Evolutionary conservation across 345 rosid species (phyloP), one percentile per base, ranked within the genome.

Genomic region (Acer yangbiense): DNA sequence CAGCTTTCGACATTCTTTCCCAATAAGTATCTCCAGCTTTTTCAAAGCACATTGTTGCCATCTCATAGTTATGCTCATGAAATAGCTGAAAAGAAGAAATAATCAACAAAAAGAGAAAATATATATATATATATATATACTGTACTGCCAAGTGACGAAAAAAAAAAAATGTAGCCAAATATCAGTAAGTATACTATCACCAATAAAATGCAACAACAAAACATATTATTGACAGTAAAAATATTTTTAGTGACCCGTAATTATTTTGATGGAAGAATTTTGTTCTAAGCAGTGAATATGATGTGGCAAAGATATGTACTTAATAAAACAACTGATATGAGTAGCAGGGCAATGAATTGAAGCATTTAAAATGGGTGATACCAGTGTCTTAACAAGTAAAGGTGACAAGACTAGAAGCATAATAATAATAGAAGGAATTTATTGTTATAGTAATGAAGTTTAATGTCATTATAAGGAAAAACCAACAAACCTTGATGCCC

Each of bases 1-100:
- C 20, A 27, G 90, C 91, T 72, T 86, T 85, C 14, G 90, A 84
- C 10, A 79, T 46, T 70, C 69, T 85, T 76, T 83, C 89, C 70
- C 90, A 84, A 6, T 80, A 69, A 2, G 23, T 57, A 67, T 83
- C 86, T 21, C 81, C 80, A 7, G 63, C 57, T 71, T 14, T 78
- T 54, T 50, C 72, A 68, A 88, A 86, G 4, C 17, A 29, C 66
- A 69, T 68, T 25, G 84, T 79, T 27, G 90, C 89, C 89, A 83
- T 86, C 67, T 76, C 83, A 76, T 79, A 89, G 60, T 85, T 86
- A 14, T 68, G 64, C 68, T 82, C 85, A 6, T 35, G 70, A 48
- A 85, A 83, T 29, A 89, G 86, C 91, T 89, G 71, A 71, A n/a
- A 57, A 12, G 23, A 48, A 78, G 35, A 67, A 71, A 25, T 10